phyloP scores from a whole-genome alignment of 495 filamentous ascomycete species.

The Aspergillus campestris region DNA sequence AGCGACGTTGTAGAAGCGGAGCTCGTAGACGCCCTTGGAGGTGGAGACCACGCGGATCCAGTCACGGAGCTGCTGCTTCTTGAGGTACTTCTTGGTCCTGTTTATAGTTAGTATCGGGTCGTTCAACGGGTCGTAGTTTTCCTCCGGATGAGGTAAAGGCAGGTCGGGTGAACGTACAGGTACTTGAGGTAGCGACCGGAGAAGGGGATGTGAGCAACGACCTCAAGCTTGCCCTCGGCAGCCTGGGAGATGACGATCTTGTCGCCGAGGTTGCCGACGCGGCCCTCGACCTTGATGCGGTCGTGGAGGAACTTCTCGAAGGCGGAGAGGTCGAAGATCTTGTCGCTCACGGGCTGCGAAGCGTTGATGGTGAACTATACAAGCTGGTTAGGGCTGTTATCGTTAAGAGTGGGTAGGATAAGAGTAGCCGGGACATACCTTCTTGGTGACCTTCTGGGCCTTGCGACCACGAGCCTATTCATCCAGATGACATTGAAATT shows the following conservation, averaged over 20 bases:
- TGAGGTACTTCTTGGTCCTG: conserved; percentile 99
- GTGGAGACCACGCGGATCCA: conserved; percentile 98
- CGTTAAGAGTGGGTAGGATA: conserved; percentile 1
- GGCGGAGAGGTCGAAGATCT: conserved; percentile 98
- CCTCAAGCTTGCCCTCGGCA: conserved; percentile 95
- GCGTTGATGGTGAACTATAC: conserved; percentile 95
- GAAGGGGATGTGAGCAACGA: conserved; percentile 94
- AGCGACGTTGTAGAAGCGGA: conserved; percentile 99
- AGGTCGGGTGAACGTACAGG: conserved; percentile 55
- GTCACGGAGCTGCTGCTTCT: conserved; percentile 99
- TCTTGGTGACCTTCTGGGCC: conserved; percentile 62
- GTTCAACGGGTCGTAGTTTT: not conserved
- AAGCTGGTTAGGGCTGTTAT: conserved; percentile 8
- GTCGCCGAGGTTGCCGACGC: conserved; percentile 95
- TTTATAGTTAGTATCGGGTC: not conserved
- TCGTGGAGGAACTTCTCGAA: conserved; percentile 99
- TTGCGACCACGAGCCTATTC: conserved; percentile 48
- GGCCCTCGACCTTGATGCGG: conserved; percentile 98
- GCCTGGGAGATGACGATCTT: conserved; percentile 79
- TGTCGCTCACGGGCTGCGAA: conserved; percentile 92
- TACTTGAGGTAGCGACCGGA: conserved; percentile 99
- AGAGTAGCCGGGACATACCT: conserved; percentile 35
- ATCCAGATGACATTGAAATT: conserved; percentile 34
- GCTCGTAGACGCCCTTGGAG: conserved; percentile 94
- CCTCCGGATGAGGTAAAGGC: not conserved